A percentile compares a stretch with the other conserved stretches of the same genome.
Evolutionary conservation across 257 asterid species (phyloP).

Genomic region (Solanum clarkiae): DNA sequence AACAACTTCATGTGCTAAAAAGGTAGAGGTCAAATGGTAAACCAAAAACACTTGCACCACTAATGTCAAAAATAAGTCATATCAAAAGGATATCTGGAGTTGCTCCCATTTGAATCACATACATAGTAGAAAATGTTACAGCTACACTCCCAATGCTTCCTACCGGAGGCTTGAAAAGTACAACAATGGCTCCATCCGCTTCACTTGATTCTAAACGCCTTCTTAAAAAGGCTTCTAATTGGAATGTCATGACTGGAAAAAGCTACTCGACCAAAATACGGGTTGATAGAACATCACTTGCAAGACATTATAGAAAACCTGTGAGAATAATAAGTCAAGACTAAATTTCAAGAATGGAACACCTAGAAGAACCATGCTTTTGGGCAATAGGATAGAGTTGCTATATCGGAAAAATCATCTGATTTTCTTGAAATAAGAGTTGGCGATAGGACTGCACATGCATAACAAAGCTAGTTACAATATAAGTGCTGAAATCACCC

Average conservation of each 20-base stretch:
- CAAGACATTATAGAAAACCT: not conserved
- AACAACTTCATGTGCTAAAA: not conserved
- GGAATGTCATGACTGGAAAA: not conserved
- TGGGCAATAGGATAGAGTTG: not conserved
- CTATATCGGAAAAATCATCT: not conserved
- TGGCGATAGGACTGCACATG: not conserved
- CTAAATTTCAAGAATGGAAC: not conserved
- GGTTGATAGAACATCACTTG: not conserved
- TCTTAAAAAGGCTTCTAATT: not conserved
- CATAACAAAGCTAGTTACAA: not conserved
- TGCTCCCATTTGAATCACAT: not conserved
- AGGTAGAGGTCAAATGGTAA: not conserved
- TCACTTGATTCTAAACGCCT: not conserved
- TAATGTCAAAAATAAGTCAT: not conserved
- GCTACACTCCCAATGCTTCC: not conserved
- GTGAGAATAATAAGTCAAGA: not conserved
- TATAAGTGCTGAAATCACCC: not conserved
- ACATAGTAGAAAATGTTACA: not conserved
- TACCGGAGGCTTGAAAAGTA: not conserved
- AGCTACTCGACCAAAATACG: not conserved
- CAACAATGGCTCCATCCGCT: not conserved
- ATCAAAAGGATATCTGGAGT: not conserved
- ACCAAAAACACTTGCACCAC: not conserved
- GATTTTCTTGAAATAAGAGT: not conserved
- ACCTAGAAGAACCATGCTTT: not conserved